A percentile compares a stretch with the other conserved stretches of the same genome.
Conservation (phyloP, 441 rosid genomes). For the Populus trichocarpa region DNA sequence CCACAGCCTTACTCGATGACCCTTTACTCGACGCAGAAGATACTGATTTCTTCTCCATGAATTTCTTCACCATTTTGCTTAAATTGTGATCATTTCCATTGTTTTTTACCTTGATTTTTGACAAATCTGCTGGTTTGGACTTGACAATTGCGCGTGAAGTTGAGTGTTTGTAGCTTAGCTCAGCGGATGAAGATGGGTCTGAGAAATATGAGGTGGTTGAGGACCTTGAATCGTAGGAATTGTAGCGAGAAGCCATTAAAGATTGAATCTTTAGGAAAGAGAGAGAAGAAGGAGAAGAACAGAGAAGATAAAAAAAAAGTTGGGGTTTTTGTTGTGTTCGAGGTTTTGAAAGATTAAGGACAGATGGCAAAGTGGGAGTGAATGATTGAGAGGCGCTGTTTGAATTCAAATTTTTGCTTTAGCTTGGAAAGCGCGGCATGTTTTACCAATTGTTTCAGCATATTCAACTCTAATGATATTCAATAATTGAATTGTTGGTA, state of each 20-base stretch:
- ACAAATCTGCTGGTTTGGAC: slow-evolving; percentile 37
- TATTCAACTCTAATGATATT: no score
- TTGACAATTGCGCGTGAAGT: slow-evolving; percentile 51
- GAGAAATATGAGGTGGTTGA: slow-evolving; percentile 52
- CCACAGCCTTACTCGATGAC: slow-evolving; percentile 13
- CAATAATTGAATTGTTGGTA: no score
- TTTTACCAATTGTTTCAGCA: background rate
- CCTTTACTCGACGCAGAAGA: slow-evolving; percentile 4
- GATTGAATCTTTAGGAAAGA: background rate
- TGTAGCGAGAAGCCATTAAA: slow-evolving; percentile 47
- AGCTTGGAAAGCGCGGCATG: slow-evolving; percentile 13
- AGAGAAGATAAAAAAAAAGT: background rate
- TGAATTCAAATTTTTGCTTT: slow-evolving; percentile 14
- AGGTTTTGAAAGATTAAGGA: background rate
- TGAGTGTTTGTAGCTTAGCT: slow-evolving; percentile 29
- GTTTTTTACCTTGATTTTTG: slow-evolving; percentile 14
- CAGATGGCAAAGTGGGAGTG: background rate
- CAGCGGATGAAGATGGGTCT: slow-evolving; percentile 61
- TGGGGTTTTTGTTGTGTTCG: background rate
- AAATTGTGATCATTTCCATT: slow-evolving; percentile 41
- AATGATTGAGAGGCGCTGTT: background rate
- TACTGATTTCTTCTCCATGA: slow-evolving; percentile 19
- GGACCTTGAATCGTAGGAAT: slow-evolving; percentile 63
- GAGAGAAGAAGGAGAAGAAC: background rate
- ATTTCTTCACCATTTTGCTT: slow-evolving; percentile 48